Evolutionary conservation across 495 filamentous ascomycete species (phyloP).

Genomic region (Aspergillus homomorphus): DNA sequence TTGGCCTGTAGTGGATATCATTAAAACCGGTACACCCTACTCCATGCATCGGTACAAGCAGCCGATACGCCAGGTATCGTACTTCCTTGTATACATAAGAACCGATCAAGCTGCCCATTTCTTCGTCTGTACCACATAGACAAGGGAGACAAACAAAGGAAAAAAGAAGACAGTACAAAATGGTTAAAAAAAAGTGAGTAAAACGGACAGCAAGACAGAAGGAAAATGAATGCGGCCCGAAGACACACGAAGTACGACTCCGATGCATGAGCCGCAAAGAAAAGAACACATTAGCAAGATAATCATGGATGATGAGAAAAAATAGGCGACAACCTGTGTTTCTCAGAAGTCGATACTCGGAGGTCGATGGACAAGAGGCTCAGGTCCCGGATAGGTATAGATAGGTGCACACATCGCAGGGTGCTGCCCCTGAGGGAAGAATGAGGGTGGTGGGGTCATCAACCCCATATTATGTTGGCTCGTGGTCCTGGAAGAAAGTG

Average conservation of each 20-base stretch:
- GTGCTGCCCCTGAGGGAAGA: slow-evolving; percentile 25
- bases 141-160: neutral
- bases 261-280: neutral
- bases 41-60: slow-evolving; percentile 6
- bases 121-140: slow-evolving; percentile 2
- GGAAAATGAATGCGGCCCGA: neutral
- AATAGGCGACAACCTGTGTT: neutral
- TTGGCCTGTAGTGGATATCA: slow-evolving; percentile 8
- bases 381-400: slow-evolving; percentile 29
- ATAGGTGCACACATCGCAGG: slow-evolving; percentile 34
- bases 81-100: slow-evolving; percentile 1
- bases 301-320: slow-evolving; percentile 9
- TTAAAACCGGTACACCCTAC: slow-evolving; percentile 1
- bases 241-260: neutral
- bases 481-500: slow-evolving; percentile 14
- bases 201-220: slow-evolving; percentile 1
- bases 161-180: slow-evolving; percentile 2
- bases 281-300: slow-evolving; percentile 11
- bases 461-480: slow-evolving; percentile 18
- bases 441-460: slow-evolving; percentile 24
- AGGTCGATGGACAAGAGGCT: slow-evolving; percentile 23
- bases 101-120: neutral
- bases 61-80: slow-evolving; percentile 11
- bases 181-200: neutral
- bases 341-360: slow-evolving; percentile 26